Evolutionary conservation across 176 grass and related monocot genomes (phyloP).

Genomic region (Aegilops sharonensis): DNA sequence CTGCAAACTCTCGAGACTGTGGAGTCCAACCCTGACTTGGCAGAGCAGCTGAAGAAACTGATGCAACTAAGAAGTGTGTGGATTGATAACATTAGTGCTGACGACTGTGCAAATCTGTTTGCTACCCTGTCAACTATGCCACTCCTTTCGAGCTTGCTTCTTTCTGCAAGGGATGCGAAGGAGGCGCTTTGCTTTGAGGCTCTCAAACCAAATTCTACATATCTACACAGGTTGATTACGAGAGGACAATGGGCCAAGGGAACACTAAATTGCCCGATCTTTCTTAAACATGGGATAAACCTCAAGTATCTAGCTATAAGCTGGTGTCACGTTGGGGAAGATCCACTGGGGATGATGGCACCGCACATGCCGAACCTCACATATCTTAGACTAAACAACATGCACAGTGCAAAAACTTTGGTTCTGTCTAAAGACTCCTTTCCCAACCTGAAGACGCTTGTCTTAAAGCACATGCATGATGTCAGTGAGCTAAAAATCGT

Average conservation of each 20-base stretch:
- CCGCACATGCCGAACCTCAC: slow-evolving; percentile 13
- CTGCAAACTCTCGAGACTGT: slow-evolving; percentile 46
- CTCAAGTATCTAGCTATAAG: slow-evolving; percentile 37
- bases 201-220: neutral
- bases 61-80: slow-evolving; percentile 19
- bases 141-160: slow-evolving; percentile 21
- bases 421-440: slow-evolving; percentile 14
- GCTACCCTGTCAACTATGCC: neutral
- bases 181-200: neutral
- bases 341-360: slow-evolving; percentile 16
- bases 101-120: slow-evolving; percentile 12
- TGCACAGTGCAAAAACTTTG: neutral
- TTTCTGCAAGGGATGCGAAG: slow-evolving; percentile 11
- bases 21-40: slow-evolving; percentile 15
- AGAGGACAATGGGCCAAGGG: neutral
- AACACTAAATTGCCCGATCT: slow-evolving; percentile 16
- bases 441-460: slow-evolving; percentile 20
- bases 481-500: slow-evolving; percentile 3
- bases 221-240: slow-evolving; percentile 16
- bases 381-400: slow-evolving; percentile 23
- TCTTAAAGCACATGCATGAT: neutral
- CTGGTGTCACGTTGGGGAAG: neutral
- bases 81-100: slow-evolving; percentile 17
- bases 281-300: neutral
- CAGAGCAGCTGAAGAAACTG: slow-evolving; percentile 37